Base-by-base conservation (phyloP, 768 basidiomycete species). In the Lactifluus hygrophoroides region DNA sequence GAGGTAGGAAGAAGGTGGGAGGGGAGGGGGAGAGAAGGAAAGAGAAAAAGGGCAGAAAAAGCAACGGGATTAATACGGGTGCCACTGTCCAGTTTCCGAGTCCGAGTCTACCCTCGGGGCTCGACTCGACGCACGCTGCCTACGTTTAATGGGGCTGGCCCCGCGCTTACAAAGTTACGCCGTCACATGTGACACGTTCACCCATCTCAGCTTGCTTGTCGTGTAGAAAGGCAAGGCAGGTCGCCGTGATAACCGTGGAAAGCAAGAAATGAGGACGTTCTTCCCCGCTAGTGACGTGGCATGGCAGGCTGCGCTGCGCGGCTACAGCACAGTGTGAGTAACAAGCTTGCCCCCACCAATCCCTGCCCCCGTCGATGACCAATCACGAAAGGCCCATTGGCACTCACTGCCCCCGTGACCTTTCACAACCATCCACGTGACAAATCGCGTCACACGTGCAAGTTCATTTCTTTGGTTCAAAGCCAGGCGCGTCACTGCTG, bases 391-490 rank as follows among this genome's bases (percentile, higher is more conserved):
- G 16, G 37, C 37, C 40, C 3, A 40, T 43, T 23, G 42, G 40
- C 40, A 42, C 3, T 5, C 5, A 19, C 3, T 42, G 7, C 13
- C 6, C n/a, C 14, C 43, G 50, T 57, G 50, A 45, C 50, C 27
- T 7, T 0, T 11, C 3, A n/a, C 3, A 7, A n/a, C 38, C 2
- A 16, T 13, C 21, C 57, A 58, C 57, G 57, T 60, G 53, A 60
- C 8, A 3, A 3, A 8, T n/a, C 57, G 57, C 66, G 65, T 65
- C 57, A 40, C 57, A 59, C 54, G 60, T 60, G 60, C 47, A 35
- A 11, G 64, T 66, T 66, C 64, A 61, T 62, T 64, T 56, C 5
- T 4, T 61, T 35, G 56, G 52, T 34, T 17, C 3, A 45, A 25
- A 2, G 50, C 9, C 4, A 19, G 23, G 3, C 30, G 37, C n/a